Evolutionary conservation across 1,139 yeast species (phyloP), one percentile per base, ranked within the genome.

Genomic region (Lodderomyces margitis): DNA sequence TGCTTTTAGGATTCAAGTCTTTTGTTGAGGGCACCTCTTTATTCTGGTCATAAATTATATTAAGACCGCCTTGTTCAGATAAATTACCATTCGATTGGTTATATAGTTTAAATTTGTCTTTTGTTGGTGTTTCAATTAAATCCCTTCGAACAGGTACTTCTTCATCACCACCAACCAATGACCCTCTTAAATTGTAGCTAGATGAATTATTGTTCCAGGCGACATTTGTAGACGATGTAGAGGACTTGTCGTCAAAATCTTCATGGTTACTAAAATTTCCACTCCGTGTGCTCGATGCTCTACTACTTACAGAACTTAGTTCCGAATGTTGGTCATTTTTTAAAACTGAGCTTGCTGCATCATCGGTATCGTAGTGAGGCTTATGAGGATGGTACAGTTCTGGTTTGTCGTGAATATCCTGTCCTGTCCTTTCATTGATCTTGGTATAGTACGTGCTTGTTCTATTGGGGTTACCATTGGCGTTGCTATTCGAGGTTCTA

Each of bases 141-240:
- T 68, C 74, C 41, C 56, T 56, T 45, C 74, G 54, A 5, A 55
- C 48, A 0, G 74, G 74, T 4, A 66, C 48, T 6, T 62, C 70
- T 37, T 53, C 56, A 7, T 28, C 32, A n/a, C 16, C 32, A 15
- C 32, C 19, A 15, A 28, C n/a, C 32, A 28, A 6, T 4, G 58
- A 48, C 7, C 61, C 62, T 17, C 55, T 40, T n/a, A 57, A 38
- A 35, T 53, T 50, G 27, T 48, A 50, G 2, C 51, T 36, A 8
- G 49, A 45, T 15, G 47, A 43, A 12, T 38, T 27, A 11, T 40
- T 37, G 14, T 31, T 37, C n/a, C 35, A n/a, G 8, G 37, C 39
- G 32, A 42, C 36, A 19, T 40, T 27, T 36, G 40, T 33, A 3
- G 43, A 41, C 7, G 48, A 42, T n/a, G 39, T 27, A 9, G 39